A percentile compares a stretch with the other conserved stretches of the same genome.
These are phyloP conservation scores for Austroboletus novae-zelandiae DNA, from an alignment of 1,284 basidiomycete genomes.

Conservation along the genomic window DNA sequence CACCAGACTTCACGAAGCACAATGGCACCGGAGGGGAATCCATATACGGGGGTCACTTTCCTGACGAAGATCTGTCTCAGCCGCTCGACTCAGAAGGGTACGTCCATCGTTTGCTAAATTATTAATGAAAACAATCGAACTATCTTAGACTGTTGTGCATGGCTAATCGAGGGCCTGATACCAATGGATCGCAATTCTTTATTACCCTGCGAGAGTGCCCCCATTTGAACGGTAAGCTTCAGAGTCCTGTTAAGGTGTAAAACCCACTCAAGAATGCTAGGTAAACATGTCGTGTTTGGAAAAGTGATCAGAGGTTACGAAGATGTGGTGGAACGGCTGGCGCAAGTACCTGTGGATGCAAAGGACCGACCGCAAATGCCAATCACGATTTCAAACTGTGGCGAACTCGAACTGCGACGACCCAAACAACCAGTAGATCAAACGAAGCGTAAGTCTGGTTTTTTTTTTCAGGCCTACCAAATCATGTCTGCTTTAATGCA, in stretches of 20 bases:
- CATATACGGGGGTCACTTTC: conserved; percentile 73
- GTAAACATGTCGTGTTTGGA: conserved; percentile 81
- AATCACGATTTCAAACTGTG: conserved; percentile 77
- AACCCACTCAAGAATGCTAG: conserved; percentile 31
- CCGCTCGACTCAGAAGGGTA: conserved; percentile 65
- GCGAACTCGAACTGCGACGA: conserved; percentile 77
- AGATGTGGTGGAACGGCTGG: conserved; percentile 55
- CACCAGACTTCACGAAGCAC: conserved; percentile 70
- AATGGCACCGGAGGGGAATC: conserved; percentile 84
- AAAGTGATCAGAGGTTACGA: conserved; percentile 61
- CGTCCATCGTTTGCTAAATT: conserved; percentile 13
- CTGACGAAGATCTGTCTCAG: conserved; percentile 71
- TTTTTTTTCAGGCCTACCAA: not conserved
- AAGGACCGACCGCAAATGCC: conserved; percentile 70
- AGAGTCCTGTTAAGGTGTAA: not conserved
- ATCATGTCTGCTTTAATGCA: not conserved
- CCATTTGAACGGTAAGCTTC: conserved; percentile 58
- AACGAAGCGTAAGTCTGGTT: conserved; percentile 14
- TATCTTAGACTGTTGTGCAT: conserved; percentile 65
- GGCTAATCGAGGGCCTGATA: conserved; percentile 81
- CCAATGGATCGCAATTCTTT: conserved; percentile 84
- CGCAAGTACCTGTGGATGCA: conserved; percentile 58
- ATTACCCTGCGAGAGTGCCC: conserved; percentile 72
- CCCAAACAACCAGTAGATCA: conserved; percentile 11
- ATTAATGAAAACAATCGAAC: not conserved